Evolutionary conservation across 495 filamentous ascomycete genomes (phyloP).

Genomic region (Usnea hakonensis): DNA sequence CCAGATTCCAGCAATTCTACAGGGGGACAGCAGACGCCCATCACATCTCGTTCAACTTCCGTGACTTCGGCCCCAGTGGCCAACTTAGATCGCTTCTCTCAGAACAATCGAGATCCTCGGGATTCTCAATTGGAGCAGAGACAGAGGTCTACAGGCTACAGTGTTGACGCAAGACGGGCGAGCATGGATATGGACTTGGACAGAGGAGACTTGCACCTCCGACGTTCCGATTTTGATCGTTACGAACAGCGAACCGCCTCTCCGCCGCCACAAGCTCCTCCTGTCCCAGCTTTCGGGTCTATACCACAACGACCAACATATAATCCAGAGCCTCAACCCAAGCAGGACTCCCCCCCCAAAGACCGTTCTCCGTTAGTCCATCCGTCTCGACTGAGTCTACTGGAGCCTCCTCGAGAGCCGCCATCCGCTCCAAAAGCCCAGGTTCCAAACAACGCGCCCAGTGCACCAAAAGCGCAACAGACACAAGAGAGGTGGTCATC

Average conservation of each 20-base stretch:
- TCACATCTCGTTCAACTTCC: conserved; percentile 19
- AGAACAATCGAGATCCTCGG: conserved; percentile 10
- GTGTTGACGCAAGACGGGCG: conserved; percentile 18
- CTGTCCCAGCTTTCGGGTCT: conserved; percentile 76
- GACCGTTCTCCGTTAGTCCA: conserved; percentile 7
- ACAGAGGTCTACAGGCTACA: conserved; percentile 36
- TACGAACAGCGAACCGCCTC: conserved; percentile 36
- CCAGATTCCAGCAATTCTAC: conserved; percentile 37
- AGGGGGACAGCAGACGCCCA: conserved; percentile 8
- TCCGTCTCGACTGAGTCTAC: conserved; percentile 14
- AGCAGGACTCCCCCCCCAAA: conserved; percentile 11
- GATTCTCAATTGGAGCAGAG: conserved; percentile 28
- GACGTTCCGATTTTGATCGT: conserved; percentile 32
- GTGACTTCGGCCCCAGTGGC: conserved; percentile 11
- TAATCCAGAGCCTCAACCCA: conserved; percentile 27
- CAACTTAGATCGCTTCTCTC: conserved; percentile 17
- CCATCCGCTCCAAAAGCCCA: conserved; percentile 34
- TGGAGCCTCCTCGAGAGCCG: conserved; percentile 34
- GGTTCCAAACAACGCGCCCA: conserved; percentile 38
- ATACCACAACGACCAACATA: conserved; percentile 30
- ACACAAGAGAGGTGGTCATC: conserved; percentile 7
- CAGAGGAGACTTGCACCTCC: conserved; percentile 29
- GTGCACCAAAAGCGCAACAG: conserved; percentile 45
- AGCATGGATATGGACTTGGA: conserved; percentile 31
- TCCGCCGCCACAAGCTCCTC: conserved; percentile 70